Base-by-base conservation (phyloP, 1,284 basidiomycete species). In the Sporisorium graminicola region DNA sequence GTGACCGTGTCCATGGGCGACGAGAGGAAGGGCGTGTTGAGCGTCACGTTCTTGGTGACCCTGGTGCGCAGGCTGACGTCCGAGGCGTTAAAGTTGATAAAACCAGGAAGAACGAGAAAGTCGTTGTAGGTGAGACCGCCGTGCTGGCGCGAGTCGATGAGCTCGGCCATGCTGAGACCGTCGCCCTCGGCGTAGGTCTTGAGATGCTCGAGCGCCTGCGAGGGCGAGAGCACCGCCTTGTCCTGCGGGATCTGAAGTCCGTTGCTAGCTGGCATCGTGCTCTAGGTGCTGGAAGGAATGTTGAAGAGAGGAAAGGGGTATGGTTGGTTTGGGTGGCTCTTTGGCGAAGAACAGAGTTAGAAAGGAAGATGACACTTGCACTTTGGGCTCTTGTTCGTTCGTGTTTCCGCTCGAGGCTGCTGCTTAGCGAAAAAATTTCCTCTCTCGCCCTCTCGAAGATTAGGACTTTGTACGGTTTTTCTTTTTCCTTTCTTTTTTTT, bases 1-100 rank as follows among this genome's bases (percentile, higher is more conserved):
- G 97, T 99, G 78, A 99, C 96, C 35, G 96, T 99, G 88, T 99
- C 96, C 96, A 99, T 99, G 46, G 97, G 96, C 67, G 94, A 96
- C 86, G 94, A 97, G 88, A 98, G 89, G 88, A 99, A 97, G 0
- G 97, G 96, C 0, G 95, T 95, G 88, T 95, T 98, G 83, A 99
- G 90, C 46, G 90, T 88, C 78, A 98, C 94, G 84, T 98, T 98
- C 65, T 92, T 91, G 51, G 96, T 98, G 61, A 99, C 91, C 61
- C 89, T 90, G 81, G 91, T 93, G 87, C 97, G 94, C 3, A 94
- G 91, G 76, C 90, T 86, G 81, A 97, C 95, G 58, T 91, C 90
- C 12, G 85, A 90, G 2, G 94, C 93, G 37, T 92, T 89, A 86
- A 99, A 99, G 88, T 95, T 91, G 82, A 99, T 98, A 87, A 93